Base-by-base conservation (phyloP, 208 protist genomes). In the Trypanosoma conorhini region DNA sequence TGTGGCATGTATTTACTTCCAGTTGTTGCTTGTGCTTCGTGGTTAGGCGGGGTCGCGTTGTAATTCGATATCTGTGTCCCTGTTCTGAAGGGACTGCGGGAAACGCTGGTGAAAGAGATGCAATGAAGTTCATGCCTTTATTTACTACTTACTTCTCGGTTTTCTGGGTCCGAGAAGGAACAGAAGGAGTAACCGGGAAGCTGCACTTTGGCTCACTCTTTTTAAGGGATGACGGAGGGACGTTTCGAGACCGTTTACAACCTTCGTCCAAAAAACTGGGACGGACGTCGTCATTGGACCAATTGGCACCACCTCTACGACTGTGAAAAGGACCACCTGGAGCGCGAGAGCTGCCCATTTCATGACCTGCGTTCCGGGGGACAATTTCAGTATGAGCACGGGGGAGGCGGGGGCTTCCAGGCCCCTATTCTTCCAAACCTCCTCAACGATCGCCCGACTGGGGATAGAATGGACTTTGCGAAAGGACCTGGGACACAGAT, bases 221-320 rank as follows among this genome's bases (percentile, higher is more conserved):
- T 61, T 61, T 50, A 13, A 46, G 71, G 40, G 50, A 97, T 97
- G 92, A 97, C 92, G 44, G 89, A 97, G 56, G 92, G 92, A 12
- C 87, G 92, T 46, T 84, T 97, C 30, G 92, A 97, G 72, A 97
- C 89, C 42, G 72, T 88, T 59, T 86, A 95, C 77, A 97, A 97
- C 76, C 82, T 95, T 40, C 89, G 92, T 12, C 92, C 92, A 13
- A 86, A 92, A 79, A 95, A 95, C 79, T 97, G 89, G 88, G 92
- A 97, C 79, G 83, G 85, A 40, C 87, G 92, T 17, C 83, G 89
- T 52, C 89, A 95, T 76, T 97, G 92, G 92, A 92, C 92, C 22
- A 94, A 97, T 79, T 95, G 92, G 88, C 89, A 95, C 73, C 89
- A 95, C 71, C 81, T 94, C 59, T 94, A 95, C 69, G 88, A 93